These are phyloP conservation scores for Sclerotinia sclerotiorum DNA, from an alignment of 2,329 filamentous ascomycete genomes.

Conservation along the genomic window DNA sequence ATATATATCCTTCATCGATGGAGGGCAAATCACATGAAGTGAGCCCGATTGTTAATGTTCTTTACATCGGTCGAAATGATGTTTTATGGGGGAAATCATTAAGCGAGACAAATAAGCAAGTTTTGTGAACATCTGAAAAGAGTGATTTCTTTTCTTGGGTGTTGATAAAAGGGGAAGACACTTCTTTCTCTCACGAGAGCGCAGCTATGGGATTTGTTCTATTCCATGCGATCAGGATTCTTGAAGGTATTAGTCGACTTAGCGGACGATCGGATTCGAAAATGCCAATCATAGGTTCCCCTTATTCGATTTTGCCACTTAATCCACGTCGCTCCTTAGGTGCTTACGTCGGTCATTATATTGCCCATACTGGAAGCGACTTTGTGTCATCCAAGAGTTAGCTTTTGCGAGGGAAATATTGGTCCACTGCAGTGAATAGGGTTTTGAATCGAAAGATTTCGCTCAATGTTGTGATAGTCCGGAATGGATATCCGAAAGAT, in stretches of 20 bases:
- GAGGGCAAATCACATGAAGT: too few species aligned
- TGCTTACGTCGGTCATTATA: background rate
- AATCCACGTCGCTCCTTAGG: background rate
- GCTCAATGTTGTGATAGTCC: background rate
- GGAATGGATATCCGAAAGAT: background rate
- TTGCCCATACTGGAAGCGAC: constrained; percentile 19
- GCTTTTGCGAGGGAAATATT: constrained; percentile 20
- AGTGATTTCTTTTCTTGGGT: constrained; percentile 7
- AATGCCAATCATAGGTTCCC: background rate
- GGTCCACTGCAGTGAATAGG: constrained; percentile 4
- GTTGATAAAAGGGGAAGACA: background rate
- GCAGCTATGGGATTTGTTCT: constrained; percentile 3
- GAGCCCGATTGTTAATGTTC: background rate
- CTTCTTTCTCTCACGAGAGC: background rate
- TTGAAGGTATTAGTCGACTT: constrained; percentile 4
- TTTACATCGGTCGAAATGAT: constrained; percentile 2
- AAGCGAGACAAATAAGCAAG: constrained; percentile 1
- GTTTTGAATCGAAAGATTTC: background rate
- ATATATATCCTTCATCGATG: too few species aligned
- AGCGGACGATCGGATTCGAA: background rate
- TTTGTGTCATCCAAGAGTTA: constrained; percentile 25
- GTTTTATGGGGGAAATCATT: background rate
- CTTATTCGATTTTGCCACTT: background rate
- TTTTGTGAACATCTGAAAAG: background rate
- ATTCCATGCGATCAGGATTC: background rate